Conservation (phyloP, 2,329 filamentous ascomycete genomes). For the Aspergillus felis region DNA sequence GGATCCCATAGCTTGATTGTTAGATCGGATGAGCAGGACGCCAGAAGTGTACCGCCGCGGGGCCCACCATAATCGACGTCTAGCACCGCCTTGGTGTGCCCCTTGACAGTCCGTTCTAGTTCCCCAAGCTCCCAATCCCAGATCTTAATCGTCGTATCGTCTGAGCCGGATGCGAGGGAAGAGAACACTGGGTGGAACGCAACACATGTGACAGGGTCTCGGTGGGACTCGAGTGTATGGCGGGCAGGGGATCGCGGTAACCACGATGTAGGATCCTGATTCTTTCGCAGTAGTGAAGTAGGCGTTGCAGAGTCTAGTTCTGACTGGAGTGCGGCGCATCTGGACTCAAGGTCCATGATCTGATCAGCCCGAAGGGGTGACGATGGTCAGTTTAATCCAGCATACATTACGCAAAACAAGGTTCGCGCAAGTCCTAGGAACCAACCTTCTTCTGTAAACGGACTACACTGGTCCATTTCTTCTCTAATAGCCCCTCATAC, state of each 20-base stretch:
- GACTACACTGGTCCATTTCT: constrained; percentile 98
- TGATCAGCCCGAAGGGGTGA: constrained; percentile 30
- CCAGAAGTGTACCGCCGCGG: constrained; percentile 71
- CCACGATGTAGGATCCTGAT: constrained; percentile 82
- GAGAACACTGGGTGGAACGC: constrained; percentile 93
- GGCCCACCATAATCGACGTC: constrained; percentile 90
- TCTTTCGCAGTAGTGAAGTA: constrained; percentile 70
- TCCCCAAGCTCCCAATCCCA: constrained; percentile 97
- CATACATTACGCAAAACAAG: neutral
- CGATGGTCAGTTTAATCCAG: constrained; percentile 9
- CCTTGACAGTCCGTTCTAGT: constrained; percentile 83
- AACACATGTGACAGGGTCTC: constrained; percentile 75
- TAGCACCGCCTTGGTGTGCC: constrained; percentile 81
- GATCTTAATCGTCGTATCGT: constrained; percentile 92
- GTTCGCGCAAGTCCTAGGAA: neutral
- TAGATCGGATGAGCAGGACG: constrained; percentile 80
- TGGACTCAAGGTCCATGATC: constrained; percentile 89
- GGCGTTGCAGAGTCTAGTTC: constrained; percentile 83
- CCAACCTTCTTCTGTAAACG: constrained; percentile 85
- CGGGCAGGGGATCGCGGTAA: constrained; percentile 77
- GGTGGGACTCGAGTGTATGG: constrained; percentile 79
- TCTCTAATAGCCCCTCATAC: constrained; percentile 87
- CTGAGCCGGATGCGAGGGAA: constrained; percentile 82
- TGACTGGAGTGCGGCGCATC: constrained; percentile 67
- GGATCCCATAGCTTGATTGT: constrained; percentile 97